Conservation (phyloP, 495 filamentous ascomycete species). For the Lineolata rhizophorae region DNA sequence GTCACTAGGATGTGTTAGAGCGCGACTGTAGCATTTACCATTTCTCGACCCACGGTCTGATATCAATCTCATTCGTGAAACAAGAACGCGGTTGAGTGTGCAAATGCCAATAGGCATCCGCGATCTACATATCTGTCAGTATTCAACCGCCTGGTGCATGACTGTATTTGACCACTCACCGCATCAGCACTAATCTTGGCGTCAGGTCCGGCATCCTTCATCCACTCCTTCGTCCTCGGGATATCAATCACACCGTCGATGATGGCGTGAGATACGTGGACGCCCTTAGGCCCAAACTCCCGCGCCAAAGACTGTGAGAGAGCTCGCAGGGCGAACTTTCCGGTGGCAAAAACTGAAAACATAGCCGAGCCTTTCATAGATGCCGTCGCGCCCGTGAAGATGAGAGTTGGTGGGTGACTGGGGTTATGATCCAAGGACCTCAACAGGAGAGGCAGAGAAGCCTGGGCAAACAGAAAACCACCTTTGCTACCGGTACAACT, state of each 20-base stretch:
- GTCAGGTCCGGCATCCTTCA: slow-evolving; percentile 34
- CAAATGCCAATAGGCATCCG: slow-evolving; percentile 71
- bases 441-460: slow-evolving; percentile 49
- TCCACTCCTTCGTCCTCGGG: slow-evolving; percentile 39
- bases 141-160: no score
- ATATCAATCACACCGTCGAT: slow-evolving; percentile 84
- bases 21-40: slow-evolving; percentile 18
- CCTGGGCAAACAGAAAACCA: slow-evolving; percentile 59
- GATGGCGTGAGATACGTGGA: slow-evolving; percentile 72
- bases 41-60: slow-evolving; percentile 63
- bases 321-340: slow-evolving; percentile 65
- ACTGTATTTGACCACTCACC: slow-evolving; percentile 33
- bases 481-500: slow-evolving; percentile 23
- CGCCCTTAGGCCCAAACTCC: slow-evolving; percentile 75
- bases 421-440: slow-evolving; percentile 20
- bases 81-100: slow-evolving; percentile 65
- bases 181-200: slow-evolving; percentile 62
- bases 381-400: slow-evolving; percentile 79
- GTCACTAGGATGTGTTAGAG: background rate
- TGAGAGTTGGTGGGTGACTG: slow-evolving; percentile 49
- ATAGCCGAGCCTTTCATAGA: slow-evolving; percentile 50
- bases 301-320: slow-evolving; percentile 57
- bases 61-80: slow-evolving; percentile 72
- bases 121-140: no score
- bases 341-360: slow-evolving; percentile 50